Percentiles rank a stretch among this genome's conserved stretches.
Evolutionary conservation across 352 stramenopile species (phyloP).

Genomic region (Hyaloperonospora brassicae): DNA sequence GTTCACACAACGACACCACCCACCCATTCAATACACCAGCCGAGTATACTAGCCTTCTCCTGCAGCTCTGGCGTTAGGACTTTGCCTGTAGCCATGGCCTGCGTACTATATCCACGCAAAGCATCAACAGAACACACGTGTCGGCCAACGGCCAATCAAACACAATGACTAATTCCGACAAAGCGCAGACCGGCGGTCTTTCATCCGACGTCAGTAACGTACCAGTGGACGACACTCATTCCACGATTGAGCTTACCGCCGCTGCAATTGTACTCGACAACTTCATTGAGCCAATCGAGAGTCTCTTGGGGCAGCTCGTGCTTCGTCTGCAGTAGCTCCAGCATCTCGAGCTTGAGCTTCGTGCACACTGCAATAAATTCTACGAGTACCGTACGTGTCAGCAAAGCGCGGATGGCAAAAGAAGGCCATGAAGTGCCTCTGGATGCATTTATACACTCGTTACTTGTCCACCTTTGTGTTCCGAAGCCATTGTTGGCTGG

Average conservation of each 20-base stretch:
- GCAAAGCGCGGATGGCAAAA: too few species aligned
- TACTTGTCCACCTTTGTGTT: conserved; percentile 26
- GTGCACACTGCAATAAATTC: conserved; percentile 74
- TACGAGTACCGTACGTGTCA: too few species aligned
- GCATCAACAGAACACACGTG: background rate
- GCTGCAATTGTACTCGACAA: conserved; percentile 95
- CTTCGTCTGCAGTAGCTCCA: conserved; percentile 54
- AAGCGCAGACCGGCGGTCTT: too few species aligned
- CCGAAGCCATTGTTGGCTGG: conserved; percentile 23
- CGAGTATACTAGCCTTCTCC: conserved; percentile 88
- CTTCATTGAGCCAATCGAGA: conserved; percentile 65
- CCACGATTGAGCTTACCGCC: conserved; percentile 98
- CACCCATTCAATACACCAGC: conserved; percentile 97
- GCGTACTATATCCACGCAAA: conserved; percentile 30
- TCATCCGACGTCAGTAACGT: background rate
- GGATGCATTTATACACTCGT: too few species aligned
- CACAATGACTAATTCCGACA: background rate
- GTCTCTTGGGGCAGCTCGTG: conserved; percentile 72
- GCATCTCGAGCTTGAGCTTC: conserved; percentile 69
- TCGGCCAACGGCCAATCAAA: background rate
- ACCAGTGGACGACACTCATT: conserved; percentile 92
- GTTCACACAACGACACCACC: conserved; percentile 8
- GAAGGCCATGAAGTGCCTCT: too few species aligned
- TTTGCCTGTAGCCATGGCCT: conserved; percentile 44
- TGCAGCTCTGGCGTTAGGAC: conserved; percentile 57